Evolutionary conservation across 176 grass and related monocot genomes (phyloP), one percentile per base, ranked within the genome.

Genomic region (Triticum dicoccoides): DNA sequence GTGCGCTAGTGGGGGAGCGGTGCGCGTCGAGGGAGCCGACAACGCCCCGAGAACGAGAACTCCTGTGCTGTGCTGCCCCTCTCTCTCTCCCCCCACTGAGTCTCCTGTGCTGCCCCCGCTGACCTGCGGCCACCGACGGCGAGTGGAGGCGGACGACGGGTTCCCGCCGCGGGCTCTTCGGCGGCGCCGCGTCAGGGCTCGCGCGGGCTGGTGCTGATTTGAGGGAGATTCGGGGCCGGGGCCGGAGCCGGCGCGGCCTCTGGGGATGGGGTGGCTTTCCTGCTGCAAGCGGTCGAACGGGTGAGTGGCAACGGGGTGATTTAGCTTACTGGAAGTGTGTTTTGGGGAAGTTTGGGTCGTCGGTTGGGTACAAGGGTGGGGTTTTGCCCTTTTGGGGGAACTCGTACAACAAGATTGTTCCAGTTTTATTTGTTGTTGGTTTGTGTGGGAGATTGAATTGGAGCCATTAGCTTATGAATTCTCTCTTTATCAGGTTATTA

Each of bases 241-340:
- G 72, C 44, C 65, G 69, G 59, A 29, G 70, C 44, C 23, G 1
- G 23, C 59, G 30, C 68, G 61, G 61, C 8, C 0, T 24, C 5
- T 11, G 17, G 49, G 7, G 69, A 88, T 91, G 89, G 70, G 85
- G 77, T 81, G 69, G 82, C 38, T 78, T 8, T 91, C 69, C 77
- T 91, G 89, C 89, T 91, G 81, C 82, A 88, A 63, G 81, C 11
- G 82, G 30, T 13, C 82, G 6, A 71, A 81, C 62, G 69, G 89
- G 89, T 91, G 82, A 91, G 89, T 91, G 37, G 2, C 30, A 11
- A 8, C 3, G 7, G 6, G 29, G 2, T 12, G 52, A 49, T 49
- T 79, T 58, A 18, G 2, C 5, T 7, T 7, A 4, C 21, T 17
- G 0, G 5, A 49, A 42, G n/a, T 35, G 73, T 27, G 29, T 61